Percentiles rank a stretch among this genome's conserved stretches.
Conservation (phyloP, 306 rosid species). For the Coriaria nepalensis region DNA sequence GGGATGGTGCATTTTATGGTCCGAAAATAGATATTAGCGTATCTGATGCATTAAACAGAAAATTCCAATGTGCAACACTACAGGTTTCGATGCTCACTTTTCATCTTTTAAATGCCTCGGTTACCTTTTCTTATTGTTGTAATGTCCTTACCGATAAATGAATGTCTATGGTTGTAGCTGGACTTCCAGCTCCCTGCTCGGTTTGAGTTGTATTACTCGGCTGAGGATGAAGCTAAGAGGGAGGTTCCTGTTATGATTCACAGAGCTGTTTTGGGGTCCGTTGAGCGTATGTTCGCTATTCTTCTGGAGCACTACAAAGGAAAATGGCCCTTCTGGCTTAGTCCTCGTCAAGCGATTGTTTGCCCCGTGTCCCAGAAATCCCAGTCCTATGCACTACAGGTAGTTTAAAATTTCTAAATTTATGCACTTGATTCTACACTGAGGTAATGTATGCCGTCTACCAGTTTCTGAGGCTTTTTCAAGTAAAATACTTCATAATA, state of each 20-base stretch:
- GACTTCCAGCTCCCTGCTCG: conserved; percentile 94
- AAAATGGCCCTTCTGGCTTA: conserved; percentile 98
- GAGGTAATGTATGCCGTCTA: no score
- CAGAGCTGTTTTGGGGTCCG: conserved; percentile 87
- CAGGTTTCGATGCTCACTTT: conserved; percentile 37
- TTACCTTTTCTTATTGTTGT: conserved; percentile 5
- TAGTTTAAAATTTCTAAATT: conserved; percentile 17
- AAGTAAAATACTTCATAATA: no score
- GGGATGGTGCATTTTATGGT: conserved; percentile 92
- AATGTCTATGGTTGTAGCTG: conserved; percentile 47
- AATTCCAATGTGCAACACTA: conserved; percentile 89
- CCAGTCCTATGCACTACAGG: conserved; percentile 61
- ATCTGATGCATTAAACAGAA: conserved; percentile 79
- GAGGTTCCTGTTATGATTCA: conserved; percentile 93
- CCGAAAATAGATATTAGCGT: conserved; percentile 92
- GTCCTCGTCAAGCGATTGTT: conserved; percentile 92
- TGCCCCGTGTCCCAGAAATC: conserved; percentile 91
- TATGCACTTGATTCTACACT: no score
- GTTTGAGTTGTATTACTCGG: conserved; percentile 74
- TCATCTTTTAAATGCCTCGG: conserved; percentile 6
- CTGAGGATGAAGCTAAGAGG: conserved; percentile 90
- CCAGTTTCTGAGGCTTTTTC: conserved; percentile 5
- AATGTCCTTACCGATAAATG: conserved; percentile 6
- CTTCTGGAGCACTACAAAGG: conserved; percentile 92
- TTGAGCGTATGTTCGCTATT: conserved; percentile 89